Evolutionary conservation across 352 stramenopile species (phyloP), one percentile per base, ranked within the genome.

Genomic region (Phytophthora boehmeriae): DNA sequence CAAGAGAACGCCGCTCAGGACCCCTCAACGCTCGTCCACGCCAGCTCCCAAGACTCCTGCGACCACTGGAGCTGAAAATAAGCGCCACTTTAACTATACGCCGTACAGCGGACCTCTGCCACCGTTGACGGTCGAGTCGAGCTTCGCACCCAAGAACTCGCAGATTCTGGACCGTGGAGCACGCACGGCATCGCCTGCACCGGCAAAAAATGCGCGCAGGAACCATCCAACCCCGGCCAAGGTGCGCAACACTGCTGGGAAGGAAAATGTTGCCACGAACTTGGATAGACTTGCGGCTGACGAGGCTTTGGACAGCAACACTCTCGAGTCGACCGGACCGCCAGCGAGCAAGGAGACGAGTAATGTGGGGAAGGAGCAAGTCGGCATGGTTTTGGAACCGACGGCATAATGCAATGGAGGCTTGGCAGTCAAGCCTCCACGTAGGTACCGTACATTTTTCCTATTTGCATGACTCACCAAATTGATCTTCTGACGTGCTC

Each of bases 51-150:
- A 59, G 47, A 67, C 55, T 2, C 46, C 51, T 14, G 27, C 32
- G 8, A 53, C 13, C 35, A 34, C 36, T 10, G 48, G 22, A 34
- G 30, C 19, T 8, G 42, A 68, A 14, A 71, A 22, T 10, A 71
- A 34, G 27, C 46, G 14, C 54, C 64, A 73, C 34, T 68, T 59
- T 28, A 58, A 20, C 46, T 92, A 88, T 67, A 90, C 80, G 52
- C 83, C 83, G n/a, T 88, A 93, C 64, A 81, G 54, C 32, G 83
- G 83, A 1, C 81, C 80, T 2, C 49, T 93, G 48, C 83, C 83
- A 14, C 64, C 78, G 13, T 79, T 79, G 58, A 70, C 71, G 10
- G 79, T 83, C 2, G 76, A 89, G n/a, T 86, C 82, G 16, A 66
- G 78, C 14, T 92, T 89, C 70, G 75, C 82, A 19, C 80, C 82